Percentiles rank a stretch among this genome's conserved stretches.
phyloP scores from a whole-genome alignment of 306 rosid species.

The Acacia melanoxylon region DNA sequence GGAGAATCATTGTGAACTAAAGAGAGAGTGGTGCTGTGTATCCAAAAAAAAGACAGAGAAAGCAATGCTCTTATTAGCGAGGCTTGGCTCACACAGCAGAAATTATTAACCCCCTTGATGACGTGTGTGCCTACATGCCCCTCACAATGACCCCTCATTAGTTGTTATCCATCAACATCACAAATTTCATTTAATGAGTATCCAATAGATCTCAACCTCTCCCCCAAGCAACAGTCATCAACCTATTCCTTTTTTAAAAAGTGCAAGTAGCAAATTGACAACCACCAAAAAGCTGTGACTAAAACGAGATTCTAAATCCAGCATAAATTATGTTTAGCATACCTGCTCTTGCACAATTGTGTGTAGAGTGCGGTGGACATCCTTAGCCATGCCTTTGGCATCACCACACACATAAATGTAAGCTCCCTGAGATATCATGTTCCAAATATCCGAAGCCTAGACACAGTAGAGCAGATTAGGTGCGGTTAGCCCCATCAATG shows the following conservation, averaged over 20 bases:
- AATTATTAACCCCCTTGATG: background rate
- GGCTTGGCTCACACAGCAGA: background rate
- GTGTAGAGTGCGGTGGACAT: conserved; percentile 91
- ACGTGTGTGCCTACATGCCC: background rate
- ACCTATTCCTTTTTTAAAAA: background rate
- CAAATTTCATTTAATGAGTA: background rate
- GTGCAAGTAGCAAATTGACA: conserved; percentile 12
- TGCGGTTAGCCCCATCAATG: background rate
- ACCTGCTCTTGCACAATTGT: conserved; percentile 87
- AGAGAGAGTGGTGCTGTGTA: too few species aligned
- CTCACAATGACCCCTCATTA: background rate
- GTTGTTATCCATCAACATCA: conserved; percentile 5
- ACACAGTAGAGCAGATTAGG: conserved; percentile 24
- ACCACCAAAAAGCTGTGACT: background rate
- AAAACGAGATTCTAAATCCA: background rate
- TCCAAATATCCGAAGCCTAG: conserved; percentile 95
- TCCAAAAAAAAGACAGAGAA: too few species aligned
- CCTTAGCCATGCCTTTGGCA: conserved; percentile 99
- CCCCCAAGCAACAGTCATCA: background rate
- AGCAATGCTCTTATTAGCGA: too few species aligned
- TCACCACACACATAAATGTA: conserved; percentile 95
- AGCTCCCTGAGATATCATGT: conserved; percentile 76
- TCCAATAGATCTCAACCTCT: conserved; percentile 2
- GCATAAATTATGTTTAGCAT: background rate
- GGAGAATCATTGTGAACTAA: background rate